Percentiles rank a stretch among this genome's conserved stretches.
phyloP scores from a whole-genome alignment of 441 rosid genomes.

The Populus tomentosa region DNA sequence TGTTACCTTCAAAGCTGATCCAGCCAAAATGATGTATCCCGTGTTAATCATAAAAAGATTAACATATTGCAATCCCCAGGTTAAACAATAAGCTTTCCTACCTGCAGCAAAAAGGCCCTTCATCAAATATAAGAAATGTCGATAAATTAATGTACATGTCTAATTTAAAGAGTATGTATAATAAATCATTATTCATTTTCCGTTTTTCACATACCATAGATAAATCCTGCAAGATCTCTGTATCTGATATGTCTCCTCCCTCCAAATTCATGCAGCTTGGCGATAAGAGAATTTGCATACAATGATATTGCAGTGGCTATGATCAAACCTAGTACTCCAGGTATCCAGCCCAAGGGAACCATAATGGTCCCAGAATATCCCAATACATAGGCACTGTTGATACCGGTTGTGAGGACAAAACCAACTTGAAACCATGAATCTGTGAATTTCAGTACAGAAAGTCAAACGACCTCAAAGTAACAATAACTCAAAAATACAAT shows the following conservation, averaged over 20 bases:
- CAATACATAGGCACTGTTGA: conserved; percentile 88
- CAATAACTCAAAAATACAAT: neutral
- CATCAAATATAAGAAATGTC: conserved; percentile 4
- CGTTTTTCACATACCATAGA: conserved; percentile 52
- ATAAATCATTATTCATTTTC: neutral
- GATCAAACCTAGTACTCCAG: conserved; percentile 70
- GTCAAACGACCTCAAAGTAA: conserved; percentile 13
- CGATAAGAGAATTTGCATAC: conserved; percentile 73
- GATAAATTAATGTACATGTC: conserved; percentile 5
- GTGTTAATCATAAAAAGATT: conserved; percentile 94
- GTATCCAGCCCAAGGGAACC: conserved; percentile 89
- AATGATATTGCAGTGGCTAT: conserved; percentile 67
- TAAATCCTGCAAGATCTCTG: conserved; percentile 80
- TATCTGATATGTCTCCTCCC: conserved; percentile 93
- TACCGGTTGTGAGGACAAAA: conserved; percentile 75
- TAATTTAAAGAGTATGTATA: neutral
- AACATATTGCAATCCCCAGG: conserved; percentile 83
- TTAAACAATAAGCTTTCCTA: conserved; percentile 57
- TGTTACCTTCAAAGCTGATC: conserved; percentile 77
- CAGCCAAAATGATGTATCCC: conserved; percentile 85
- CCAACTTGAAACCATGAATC: conserved; percentile 97
- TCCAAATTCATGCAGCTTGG: conserved; percentile 83
- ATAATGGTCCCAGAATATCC: conserved; percentile 87
- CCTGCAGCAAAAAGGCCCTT: conserved; percentile 40
- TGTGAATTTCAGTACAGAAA: conserved; percentile 22